Evolutionary conservation across 2,329 filamentous ascomycete species (phyloP), one percentile per base, ranked within the genome.

Genomic region (Sporothrix sp.): DNA sequence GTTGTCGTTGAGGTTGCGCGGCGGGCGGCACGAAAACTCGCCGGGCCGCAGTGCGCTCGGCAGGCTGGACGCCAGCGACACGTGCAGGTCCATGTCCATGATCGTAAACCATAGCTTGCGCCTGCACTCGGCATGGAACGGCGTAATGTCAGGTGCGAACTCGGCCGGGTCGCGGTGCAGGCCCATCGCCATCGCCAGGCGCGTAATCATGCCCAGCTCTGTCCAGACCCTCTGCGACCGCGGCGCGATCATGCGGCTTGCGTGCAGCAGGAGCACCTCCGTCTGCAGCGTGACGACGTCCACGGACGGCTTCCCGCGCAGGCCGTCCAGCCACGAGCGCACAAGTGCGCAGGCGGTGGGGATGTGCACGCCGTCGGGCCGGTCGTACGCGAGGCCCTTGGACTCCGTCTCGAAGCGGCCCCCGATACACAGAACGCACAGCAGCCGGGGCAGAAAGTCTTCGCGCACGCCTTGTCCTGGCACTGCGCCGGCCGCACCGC

Each of bases 121-220:
- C 30, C 76, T 65, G 54, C 73, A 67, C 60, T 79, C 76, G n/a
- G 70, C 71, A 39, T 71, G 66, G 57, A 76, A 79, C 0, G 73
- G 66, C 5, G 68, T 65, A 47, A 79, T 71, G 27, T 71, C 68
- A 1, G 48, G 28, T 3, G 67, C 64, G 50, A 74, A 77, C 56
- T 79, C 76, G 13, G 71, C 71, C 3, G 76, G 74, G 48, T 79
- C 76, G 4, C 75, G 69, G 56, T 79, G 76, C 42, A 79, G 64
- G 3, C 75, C 76, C 74, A 79, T 78, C 3, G 71, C 74, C 75
- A 79, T 79, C 27, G 74, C 76, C 66, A 76, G 74, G 14, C 76
- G 71, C 5, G 78, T 69, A 37, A 79, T 71, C 48, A 71, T 69
- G 5, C 76, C 76, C n/a, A 79, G 63, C 50, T 76, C 72, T 13